Evolutionary conservation across 2,329 filamentous ascomycete genomes (phyloP), one percentile per base, ranked within the genome.

Genomic region (Ophioceras dolichostomum): DNA sequence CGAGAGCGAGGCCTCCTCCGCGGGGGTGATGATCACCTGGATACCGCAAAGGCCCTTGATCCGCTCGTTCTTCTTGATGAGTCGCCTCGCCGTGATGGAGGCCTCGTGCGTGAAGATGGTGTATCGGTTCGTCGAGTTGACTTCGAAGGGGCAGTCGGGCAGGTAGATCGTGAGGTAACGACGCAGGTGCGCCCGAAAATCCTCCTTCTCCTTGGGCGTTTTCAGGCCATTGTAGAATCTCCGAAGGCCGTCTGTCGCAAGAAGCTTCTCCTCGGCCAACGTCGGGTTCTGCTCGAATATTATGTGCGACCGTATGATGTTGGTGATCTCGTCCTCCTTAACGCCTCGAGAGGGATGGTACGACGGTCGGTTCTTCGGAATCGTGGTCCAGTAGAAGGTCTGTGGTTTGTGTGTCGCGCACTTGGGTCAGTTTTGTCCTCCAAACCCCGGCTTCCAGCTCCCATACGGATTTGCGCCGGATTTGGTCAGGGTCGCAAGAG

Each of bases 381-480:
- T 94, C 4, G 76, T 83, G 5, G 89, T 89, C 89, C 91, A 96
- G 66, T 91, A 98, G 60, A 84, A 95, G 9, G 86, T 81, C 89
- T 95, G n/a, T n/a, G n/a, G n/a, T n/a, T n/a, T n/a, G n/a, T n/a
- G n/a, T n/a, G n/a, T n/a, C n/a, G n/a, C n/a, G n/a, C n/a, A n/a
- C n/a, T n/a, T n/a, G n/a, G n/a, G n/a, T n/a, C n/a, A n/a, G n/a
- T n/a, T n/a, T n/a, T n/a, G n/a, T n/a, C n/a, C n/a, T n/a, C n/a
- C n/a, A n/a, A n/a, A n/a, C n/a, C n/a, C n/a, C n/a, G n/a, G n/a
- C n/a, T n/a, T n/a, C n/a, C n/a, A n/a, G n/a, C n/a, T n/a, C n/a
- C n/a, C n/a, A n/a, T n/a, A n/a, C n/a, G n/a, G n/a, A n/a, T n/a
- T n/a, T n/a, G n/a, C n/a, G n/a, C n/a, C n/a, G n/a, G n/a, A n/a